Evolutionary conservation across 2,329 filamentous ascomycete species (phyloP).

Genomic region (Aspergillus nomiae): DNA sequence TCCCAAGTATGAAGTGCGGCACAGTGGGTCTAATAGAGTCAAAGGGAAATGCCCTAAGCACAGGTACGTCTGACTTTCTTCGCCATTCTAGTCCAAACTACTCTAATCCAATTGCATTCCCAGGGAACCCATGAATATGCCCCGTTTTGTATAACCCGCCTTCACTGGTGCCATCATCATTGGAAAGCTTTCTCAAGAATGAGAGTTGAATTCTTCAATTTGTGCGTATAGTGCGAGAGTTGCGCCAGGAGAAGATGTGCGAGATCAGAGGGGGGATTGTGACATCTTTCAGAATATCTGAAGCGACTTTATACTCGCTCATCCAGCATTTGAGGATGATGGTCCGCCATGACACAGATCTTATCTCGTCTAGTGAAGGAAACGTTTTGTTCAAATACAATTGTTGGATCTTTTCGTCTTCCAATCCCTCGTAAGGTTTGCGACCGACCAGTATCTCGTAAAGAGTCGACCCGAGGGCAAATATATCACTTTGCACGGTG

Average conservation of each 20-base stretch:
- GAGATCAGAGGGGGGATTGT: background rate
- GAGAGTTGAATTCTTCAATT: background rate
- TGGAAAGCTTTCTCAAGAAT: background rate
- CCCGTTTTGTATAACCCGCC: background rate
- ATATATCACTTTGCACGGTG: background rate
- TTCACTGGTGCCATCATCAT: too few species aligned
- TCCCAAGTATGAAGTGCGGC: background rate
- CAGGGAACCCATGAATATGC: background rate
- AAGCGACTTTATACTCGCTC: background rate
- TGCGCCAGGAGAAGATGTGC: background rate
- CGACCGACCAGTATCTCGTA: background rate
- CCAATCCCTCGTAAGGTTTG: background rate
- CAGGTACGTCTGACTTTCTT: background rate
- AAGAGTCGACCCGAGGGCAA: background rate
- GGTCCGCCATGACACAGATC: background rate
- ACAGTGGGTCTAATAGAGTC: background rate
- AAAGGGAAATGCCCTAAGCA: background rate
- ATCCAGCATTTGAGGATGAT: background rate
- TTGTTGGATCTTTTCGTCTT: background rate
- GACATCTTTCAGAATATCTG: background rate
- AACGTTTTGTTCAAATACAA: background rate
- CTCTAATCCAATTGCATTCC: background rate
- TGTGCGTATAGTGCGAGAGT: rapidly evolving
- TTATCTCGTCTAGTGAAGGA: background rate
- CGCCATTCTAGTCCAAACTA: background rate